Base-by-base conservation (phyloP, 2,329 filamentous ascomycete species). In the Verticillium nubilum region DNA sequence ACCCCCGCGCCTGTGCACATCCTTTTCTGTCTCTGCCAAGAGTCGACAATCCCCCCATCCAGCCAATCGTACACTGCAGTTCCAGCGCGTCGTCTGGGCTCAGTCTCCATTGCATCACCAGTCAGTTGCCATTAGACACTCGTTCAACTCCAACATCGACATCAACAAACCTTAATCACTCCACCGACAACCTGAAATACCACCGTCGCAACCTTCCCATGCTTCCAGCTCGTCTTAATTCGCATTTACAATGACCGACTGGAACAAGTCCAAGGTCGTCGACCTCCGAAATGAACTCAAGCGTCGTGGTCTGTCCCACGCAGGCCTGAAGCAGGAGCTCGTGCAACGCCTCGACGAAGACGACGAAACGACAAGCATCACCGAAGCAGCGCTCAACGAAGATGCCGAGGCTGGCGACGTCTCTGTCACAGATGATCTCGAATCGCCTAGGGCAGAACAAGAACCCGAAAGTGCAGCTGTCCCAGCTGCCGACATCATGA, bases 241-340 rank as follows among this genome's bases (percentile, higher is more conserved):
- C 12, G 23, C 54, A 29, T 28, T 63, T 65, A 74, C 61, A 63
- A 83, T 81, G 79, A 73, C 75, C 57, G 81, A 84, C 66, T 85
- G 80, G 77, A 74, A 72, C 62, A 81, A 77, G 73, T 81, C 87
- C 68, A 93, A 90, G 75, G 90, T 94, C 63, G 79, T 86, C 33
- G 88, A 92, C 68, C 81, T 94, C 60, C 89, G 88, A 73, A 84
- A 85, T 25, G 89, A 92, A 77, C 80, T 93, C 50, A 92, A 90
- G 74, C 80, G 79, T 60, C 84, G 89, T 63, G 86, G 86, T n/a
- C 82, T 93, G 42, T 77, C 86, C 5, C 83, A 86, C 62, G 83
- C 84, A 26, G 90, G 90, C 9, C 80, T 92, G 57, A 90, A 92
- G 70, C 81, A 86, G 26, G 89, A 89, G 61, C 82, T 92, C 54